These are phyloP conservation scores for Porcisia hertigi DNA, from an alignment of 208 protist species.

Conservation along the genomic window DNA sequence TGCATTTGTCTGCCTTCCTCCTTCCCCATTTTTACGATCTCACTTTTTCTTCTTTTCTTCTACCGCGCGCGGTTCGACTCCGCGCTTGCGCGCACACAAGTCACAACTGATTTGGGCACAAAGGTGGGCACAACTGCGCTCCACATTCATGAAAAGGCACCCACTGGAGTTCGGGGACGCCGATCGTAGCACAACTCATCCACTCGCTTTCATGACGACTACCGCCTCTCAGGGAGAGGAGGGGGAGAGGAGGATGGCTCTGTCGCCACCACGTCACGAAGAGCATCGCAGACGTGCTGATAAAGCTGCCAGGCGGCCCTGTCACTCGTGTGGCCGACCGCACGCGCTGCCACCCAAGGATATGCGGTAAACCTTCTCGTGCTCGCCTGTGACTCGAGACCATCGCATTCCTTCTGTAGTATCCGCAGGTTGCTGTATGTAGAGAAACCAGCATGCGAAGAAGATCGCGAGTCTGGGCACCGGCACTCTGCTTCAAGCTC, in stretches of 20 bases:
- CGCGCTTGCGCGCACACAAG: neutral
- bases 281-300: conserved; percentile 9
- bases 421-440: neutral
- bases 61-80: neutral
- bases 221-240: neutral
- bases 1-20: neutral
- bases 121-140: neutral
- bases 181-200: neutral
- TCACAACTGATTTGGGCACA: neutral
- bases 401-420: neutral
- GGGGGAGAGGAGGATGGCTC: neutral
- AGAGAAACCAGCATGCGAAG: neutral
- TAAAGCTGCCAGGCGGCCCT: conserved; percentile 17
- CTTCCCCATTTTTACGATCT: neutral
- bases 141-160: neutral
- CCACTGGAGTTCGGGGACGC: neutral
- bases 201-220: neutral
- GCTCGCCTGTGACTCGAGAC: neutral
- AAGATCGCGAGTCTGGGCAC: neutral
- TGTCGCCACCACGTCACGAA: neutral
- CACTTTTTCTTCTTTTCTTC: neutral
- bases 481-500: neutral
- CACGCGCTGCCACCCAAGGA: conserved; percentile 23
- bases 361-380: neutral
- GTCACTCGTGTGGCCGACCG: conserved; percentile 6